phyloP scores from a whole-genome alignment of 2,329 filamentous ascomycete genomes.

The Alternaria atra region DNA sequence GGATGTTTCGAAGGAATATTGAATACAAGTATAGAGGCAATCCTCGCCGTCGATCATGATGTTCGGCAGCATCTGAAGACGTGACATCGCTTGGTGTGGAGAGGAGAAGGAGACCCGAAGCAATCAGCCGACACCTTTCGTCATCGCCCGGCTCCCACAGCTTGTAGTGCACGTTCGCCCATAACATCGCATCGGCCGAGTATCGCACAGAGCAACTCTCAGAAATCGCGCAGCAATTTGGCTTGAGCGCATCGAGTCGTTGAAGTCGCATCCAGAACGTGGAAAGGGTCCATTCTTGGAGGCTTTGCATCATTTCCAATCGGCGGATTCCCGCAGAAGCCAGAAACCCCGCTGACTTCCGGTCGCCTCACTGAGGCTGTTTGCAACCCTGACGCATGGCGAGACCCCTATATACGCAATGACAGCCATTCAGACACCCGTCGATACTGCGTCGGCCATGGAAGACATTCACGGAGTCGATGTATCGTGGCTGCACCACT shows the following conservation, averaged over 20 bases:
- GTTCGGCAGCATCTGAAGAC: neutral
- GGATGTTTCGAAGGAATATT: neutral
- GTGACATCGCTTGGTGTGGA: slow-evolving; percentile 1
- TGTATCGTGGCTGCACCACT: slow-evolving; percentile 90
- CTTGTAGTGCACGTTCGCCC: slow-evolving; percentile 15
- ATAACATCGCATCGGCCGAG: slow-evolving; percentile 19
- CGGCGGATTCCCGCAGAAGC: slow-evolving; percentile 27
- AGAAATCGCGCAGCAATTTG: slow-evolving; percentile 18
- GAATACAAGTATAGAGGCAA: neutral
- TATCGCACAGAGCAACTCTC: slow-evolving; percentile 24
- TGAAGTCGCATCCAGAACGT: slow-evolving; percentile 2
- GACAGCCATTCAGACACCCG: slow-evolving; percentile 33
- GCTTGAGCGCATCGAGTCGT: slow-evolving; percentile 18
- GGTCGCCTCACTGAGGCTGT: slow-evolving; percentile 25
- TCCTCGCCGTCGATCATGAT: slow-evolving; percentile 5
- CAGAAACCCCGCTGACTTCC: slow-evolving; percentile 41
- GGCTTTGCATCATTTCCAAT: slow-evolving; percentile 29
- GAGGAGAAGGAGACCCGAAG: slow-evolving; percentile 31
- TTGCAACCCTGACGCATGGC: slow-evolving; percentile 37
- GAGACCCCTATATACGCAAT: slow-evolving; percentile 28
- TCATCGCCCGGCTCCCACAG: slow-evolving; percentile 22
- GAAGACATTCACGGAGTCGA: slow-evolving; percentile 84
- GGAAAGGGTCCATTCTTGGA: slow-evolving; percentile 15
- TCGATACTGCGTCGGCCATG: slow-evolving; percentile 61
- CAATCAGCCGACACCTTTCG: slow-evolving; percentile 21